phyloP scores from a whole-genome alignment of 1,284 basidiomycete species.

The Golubevia pallescens region DNA sequence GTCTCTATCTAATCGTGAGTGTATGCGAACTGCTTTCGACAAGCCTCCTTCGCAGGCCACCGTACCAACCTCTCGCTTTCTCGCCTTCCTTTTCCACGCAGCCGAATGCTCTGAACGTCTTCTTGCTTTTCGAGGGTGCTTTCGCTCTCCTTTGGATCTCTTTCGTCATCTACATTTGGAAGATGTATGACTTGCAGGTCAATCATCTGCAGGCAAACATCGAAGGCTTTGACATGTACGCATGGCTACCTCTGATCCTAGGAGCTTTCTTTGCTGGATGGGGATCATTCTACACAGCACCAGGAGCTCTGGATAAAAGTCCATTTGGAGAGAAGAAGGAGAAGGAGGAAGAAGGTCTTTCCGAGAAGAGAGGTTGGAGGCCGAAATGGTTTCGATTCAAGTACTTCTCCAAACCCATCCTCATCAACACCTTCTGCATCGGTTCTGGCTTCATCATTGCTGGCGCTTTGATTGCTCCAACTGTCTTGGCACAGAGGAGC shows the following conservation, averaged over 20 bases:
- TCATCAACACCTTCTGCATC: constrained; percentile 37
- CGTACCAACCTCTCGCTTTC: too few relatives aligned
- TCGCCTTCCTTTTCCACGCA: not conserved
- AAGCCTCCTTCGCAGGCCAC: not conserved
- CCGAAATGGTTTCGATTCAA: constrained; percentile 14
- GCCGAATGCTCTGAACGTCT: constrained; percentile 45
- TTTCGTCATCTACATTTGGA: not conserved
- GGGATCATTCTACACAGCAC: constrained; percentile 47
- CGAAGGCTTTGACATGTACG: constrained; percentile 24
- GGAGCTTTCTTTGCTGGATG: constrained; percentile 40
- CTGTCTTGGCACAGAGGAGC: constrained; percentile 15
- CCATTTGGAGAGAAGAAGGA: constrained; percentile 6
- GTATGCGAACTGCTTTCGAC: not conserved
- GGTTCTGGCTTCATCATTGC: constrained; percentile 32
- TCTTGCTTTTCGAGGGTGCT: constrained; percentile 23
- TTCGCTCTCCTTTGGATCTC: constrained; percentile 24
- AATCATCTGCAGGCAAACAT: constrained; percentile 3
- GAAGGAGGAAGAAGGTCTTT: too few relatives aligned
- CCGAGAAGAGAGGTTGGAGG: too few relatives aligned
- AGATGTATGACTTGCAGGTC: not conserved
- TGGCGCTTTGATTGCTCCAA: constrained; percentile 20
- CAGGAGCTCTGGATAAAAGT: constrained; percentile 35
- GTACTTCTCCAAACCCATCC: constrained; percentile 23
- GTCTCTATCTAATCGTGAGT: constrained; percentile 23
- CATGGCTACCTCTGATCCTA: constrained; percentile 30